These are phyloP conservation scores for Penicillium crystallinum DNA, from an alignment of 495 filamentous ascomycete species.

Conservation along the genomic window DNA sequence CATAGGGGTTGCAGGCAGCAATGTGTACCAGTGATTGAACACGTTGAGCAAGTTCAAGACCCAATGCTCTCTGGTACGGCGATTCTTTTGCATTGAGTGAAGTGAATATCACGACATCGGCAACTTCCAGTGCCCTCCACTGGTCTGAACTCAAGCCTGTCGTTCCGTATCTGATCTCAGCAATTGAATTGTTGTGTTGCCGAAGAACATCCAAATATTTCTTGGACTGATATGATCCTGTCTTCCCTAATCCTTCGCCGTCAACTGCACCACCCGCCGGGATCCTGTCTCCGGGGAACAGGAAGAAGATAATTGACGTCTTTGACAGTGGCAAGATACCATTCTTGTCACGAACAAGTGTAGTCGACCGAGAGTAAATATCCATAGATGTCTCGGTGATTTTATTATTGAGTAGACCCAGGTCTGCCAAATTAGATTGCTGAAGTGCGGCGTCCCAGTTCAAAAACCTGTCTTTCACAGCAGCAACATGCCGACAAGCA, in stretches of 20 bases:
- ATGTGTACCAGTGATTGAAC: constrained; percentile 31
- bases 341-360: constrained; percentile 34
- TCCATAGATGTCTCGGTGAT: constrained; percentile 22
- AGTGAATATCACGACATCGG: constrained; percentile 38
- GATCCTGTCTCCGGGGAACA: constrained; percentile 41
- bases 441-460: constrained; percentile 25
- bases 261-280: constrained; percentile 43
- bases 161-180: constrained; percentile 32
- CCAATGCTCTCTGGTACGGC: constrained; percentile 35
- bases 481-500: constrained; percentile 32
- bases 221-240: constrained; percentile 29
- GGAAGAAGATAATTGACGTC: constrained; percentile 30
- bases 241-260: constrained; percentile 35
- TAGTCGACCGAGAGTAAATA: constrained; percentile 39
- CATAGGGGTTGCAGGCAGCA: constrained; percentile 46
- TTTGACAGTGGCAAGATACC: constrained; percentile 32
- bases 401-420: constrained; percentile 21
- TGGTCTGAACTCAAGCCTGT: constrained; percentile 25
- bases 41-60: constrained; percentile 28
- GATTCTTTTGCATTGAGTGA: constrained; percentile 42
- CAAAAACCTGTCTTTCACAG: constrained; percentile 34
- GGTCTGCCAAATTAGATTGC: constrained; percentile 8
- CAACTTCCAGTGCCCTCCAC: constrained; percentile 27
- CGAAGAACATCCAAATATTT: constrained; percentile 34
- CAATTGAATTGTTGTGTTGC: constrained; percentile 16